Conservation (phyloP, 495 filamentous ascomycete species). For the Hypoxylon intermedium region DNA sequence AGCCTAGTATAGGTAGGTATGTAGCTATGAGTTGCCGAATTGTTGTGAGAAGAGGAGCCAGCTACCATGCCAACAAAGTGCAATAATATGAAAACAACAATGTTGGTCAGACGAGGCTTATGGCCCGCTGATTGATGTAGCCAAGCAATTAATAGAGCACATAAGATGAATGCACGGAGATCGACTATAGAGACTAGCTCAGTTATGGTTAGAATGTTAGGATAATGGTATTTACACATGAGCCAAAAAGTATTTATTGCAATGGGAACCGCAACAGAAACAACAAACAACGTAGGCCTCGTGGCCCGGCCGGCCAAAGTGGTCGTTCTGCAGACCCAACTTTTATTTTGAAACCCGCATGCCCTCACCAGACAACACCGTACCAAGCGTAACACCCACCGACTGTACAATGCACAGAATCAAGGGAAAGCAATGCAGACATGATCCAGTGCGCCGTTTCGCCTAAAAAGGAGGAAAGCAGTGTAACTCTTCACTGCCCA, state of each 20-base stretch:
- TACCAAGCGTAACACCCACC: slow-evolving; percentile 30
- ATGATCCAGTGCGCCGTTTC: slow-evolving; percentile 38
- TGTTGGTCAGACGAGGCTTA: slow-evolving; percentile 23
- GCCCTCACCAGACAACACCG: slow-evolving; percentile 23
- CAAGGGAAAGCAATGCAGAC: slow-evolving; percentile 33
- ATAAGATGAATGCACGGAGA: slow-evolving; percentile 13
- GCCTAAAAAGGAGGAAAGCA: slow-evolving; percentile 31
- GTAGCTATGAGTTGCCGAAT: slow-evolving; percentile 3
- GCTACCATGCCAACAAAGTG: background rate
- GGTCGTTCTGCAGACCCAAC: slow-evolving; percentile 26
- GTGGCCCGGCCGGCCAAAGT: slow-evolving; percentile 16
- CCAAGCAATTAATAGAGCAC: slow-evolving; percentile 12
- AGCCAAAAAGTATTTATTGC: slow-evolving; percentile 32
- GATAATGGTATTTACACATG: slow-evolving; percentile 31
- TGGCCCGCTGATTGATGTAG: slow-evolving; percentile 10
- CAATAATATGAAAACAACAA: background rate
- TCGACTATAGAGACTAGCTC: slow-evolving; percentile 19
- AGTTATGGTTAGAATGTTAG: slow-evolving; percentile 18
- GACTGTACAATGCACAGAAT: slow-evolving; percentile 34
- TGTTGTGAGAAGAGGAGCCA: background rate
- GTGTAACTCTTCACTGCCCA: slow-evolving; percentile 41
- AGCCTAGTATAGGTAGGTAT: background rate
- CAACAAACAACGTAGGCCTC: slow-evolving; percentile 29
- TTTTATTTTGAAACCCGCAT: slow-evolving; percentile 31
- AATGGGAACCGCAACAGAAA: slow-evolving; percentile 20